Evolutionary conservation across 2,329 filamentous ascomycete genomes (phyloP).

Genomic region (Trichoderma cornu-damae): DNA sequence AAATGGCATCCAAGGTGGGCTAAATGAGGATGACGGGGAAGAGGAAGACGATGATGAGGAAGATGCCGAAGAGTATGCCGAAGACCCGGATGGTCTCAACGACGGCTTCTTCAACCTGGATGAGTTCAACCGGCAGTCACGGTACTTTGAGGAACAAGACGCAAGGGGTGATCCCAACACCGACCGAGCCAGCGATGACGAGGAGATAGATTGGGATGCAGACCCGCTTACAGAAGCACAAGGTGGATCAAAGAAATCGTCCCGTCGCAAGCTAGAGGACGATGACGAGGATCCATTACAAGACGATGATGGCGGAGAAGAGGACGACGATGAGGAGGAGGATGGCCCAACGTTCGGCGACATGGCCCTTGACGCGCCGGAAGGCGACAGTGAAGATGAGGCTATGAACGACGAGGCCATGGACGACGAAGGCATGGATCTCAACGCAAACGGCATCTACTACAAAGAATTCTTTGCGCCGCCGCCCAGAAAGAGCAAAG

Average conservation of each 20-base stretch:
- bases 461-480: conserved; percentile 95
- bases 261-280: conserved; percentile 34
- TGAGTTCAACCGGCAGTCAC: conserved; percentile 91
- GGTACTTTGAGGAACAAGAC: conserved; percentile 84
- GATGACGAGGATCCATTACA: conserved; percentile 56
- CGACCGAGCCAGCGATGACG: conserved; percentile 72
- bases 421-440: conserved; percentile 53
- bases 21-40: conserved; percentile 33
- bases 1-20: neutral
- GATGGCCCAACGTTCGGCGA: conserved; percentile 80
- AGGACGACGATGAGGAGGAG: conserved; percentile 65
- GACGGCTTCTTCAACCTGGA: conserved; percentile 98
- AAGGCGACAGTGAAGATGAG: conserved; percentile 64
- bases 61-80: conserved; percentile 43
- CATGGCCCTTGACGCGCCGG: conserved; percentile 65
- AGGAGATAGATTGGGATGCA: conserved; percentile 80
- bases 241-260: conserved; percentile 23
- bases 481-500: conserved; percentile 59
- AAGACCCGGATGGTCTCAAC: conserved; percentile 77
- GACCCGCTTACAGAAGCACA: conserved; percentile 57
- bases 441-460: conserved; percentile 81
- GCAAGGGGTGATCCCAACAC: conserved; percentile 68
- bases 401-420: conserved; percentile 49
- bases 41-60: conserved; percentile 38
- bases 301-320: conserved; percentile 43